A percentile compares a stretch with the other conserved stretches of the same genome.
Conservation (phyloP, 2,329 filamentous ascomycete species). For the Pyrenophora teres region DNA sequence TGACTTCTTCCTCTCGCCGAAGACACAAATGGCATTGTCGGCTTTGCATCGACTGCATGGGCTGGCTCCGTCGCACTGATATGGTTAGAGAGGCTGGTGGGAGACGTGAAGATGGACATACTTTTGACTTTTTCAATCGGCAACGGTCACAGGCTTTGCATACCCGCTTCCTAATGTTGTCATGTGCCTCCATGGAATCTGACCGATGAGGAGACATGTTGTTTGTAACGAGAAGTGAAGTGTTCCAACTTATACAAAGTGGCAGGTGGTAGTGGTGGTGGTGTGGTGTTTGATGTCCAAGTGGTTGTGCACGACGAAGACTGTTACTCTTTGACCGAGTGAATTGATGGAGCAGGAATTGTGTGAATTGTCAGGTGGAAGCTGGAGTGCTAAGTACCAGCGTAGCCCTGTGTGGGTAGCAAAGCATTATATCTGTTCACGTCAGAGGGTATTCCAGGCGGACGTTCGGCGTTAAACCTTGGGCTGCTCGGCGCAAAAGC, state of each 20-base stretch:
- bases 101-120: slow-evolving; percentile 34
- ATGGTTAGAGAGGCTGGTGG: slow-evolving; percentile 13
- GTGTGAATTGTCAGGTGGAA: slow-evolving; percentile 25
- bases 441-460: slow-evolving; percentile 45
- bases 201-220: slow-evolving; percentile 44
- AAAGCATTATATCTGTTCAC: slow-evolving; percentile 48
- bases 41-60: slow-evolving; percentile 66
- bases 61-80: slow-evolving; percentile 63
- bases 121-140: slow-evolving; percentile 69
- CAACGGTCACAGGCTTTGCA: slow-evolving; percentile 71
- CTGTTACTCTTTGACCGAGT: slow-evolving; percentile 9
- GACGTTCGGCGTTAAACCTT: slow-evolving; percentile 45
- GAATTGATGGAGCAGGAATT: slow-evolving; percentile 6
- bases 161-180: slow-evolving; percentile 63
- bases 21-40: slow-evolving; percentile 68
- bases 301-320: slow-evolving; percentile 3
- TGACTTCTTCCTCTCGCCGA: slow-evolving; percentile 68
- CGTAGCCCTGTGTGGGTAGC: slow-evolving; percentile 36
- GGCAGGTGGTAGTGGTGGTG: not conserved
- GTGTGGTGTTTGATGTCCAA: slow-evolving; percentile 1
- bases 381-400: slow-evolving; percentile 35
- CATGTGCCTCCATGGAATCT: slow-evolving; percentile 50
- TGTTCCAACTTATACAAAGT: not conserved
- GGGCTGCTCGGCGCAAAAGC: slow-evolving; percentile 22
- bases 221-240: slow-evolving; percentile 1